Evolutionary conservation across 2,329 filamentous ascomycete species (phyloP), one percentile per base, ranked within the genome.

Genomic region (Colletotrichum trifolii): DNA sequence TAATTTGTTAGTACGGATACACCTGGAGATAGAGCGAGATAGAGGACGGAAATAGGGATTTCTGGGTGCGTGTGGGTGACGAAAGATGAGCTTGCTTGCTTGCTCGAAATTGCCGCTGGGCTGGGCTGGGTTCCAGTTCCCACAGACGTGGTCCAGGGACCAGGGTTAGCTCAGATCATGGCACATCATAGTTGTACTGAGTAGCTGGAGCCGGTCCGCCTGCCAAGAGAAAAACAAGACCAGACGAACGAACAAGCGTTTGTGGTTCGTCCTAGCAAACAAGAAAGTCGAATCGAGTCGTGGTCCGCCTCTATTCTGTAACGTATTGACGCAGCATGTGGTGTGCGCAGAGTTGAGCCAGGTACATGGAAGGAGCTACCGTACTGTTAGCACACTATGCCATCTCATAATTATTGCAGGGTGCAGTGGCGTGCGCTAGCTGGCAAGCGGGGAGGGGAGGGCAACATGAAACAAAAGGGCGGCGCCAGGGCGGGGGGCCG

Each of bases 391-490:
- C 4, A 25, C 25, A 25, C 25, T 25, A 25, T 56, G 50, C 50
- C 58, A 61, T 47, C 50, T 33, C 40, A 54, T 54, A 38, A 48
- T 48, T 58, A 66, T 66, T 66, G 64, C 64, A 66, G 64, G 64
- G 57, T 45, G 57, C 34, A 36, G 63, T 66, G 64, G 64, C 64
- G 52, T 66, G 60, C 64, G 42, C 49, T 66, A 64, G 64, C 35
- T 53, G 54, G 54, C 25, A 64, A 66, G 54, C 60, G 64, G 54
- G 15, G 60, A 63, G 35, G 53, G 49, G 60, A 63, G 35, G 53
- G 49, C 35, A 64, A 64, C 9, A 64, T 66, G 64, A 66, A 66
- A 66, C 64, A 43, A 49, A 64, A 17, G 64, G 50, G 50, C 40
- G 50, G 57, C 48, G 40, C 40, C 36, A 46, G 60, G 54, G 59